phyloP scores from a whole-genome alignment of 441 rosid species.

The Adansonia grandidieri region DNA sequence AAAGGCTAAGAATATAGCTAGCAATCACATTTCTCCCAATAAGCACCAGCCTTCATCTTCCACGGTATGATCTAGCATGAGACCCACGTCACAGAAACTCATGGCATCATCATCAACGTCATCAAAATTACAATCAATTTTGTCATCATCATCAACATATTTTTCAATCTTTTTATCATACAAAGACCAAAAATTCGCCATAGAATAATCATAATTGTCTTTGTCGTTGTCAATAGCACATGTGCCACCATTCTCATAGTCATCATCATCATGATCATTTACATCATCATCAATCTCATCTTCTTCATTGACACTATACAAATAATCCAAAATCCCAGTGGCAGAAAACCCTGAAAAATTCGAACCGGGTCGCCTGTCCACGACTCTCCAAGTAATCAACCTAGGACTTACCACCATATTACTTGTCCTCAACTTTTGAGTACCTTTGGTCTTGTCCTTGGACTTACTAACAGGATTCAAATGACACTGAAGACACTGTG shows the following conservation, averaged over 20 bases:
- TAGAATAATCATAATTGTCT: neutral
- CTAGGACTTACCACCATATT: constrained; percentile 30
- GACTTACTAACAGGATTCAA: constrained; percentile 47
- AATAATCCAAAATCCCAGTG: constrained; percentile 35
- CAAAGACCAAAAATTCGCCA: constrained; percentile 20
- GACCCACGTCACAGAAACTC: neutral
- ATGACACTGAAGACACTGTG: constrained; percentile 43
- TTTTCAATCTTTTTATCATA: neutral
- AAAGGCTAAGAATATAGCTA: no score
- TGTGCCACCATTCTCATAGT: constrained; percentile 1
- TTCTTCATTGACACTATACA: constrained; percentile 23
- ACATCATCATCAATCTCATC: constrained; percentile 15
- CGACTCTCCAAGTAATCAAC: constrained; percentile 40
- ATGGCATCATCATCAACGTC: neutral
- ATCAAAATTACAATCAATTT: neutral
- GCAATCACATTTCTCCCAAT: constrained; percentile 34
- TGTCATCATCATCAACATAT: neutral
- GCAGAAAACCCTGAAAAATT: constrained; percentile 46
- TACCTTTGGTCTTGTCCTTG: constrained; percentile 56
- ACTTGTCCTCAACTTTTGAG: constrained; percentile 42
- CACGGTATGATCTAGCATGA: neutral
- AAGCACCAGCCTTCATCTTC: constrained; percentile 48
- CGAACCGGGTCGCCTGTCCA: constrained; percentile 32
- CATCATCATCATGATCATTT: neutral
- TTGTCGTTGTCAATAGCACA: neutral